phyloP scores from a whole-genome alignment of 2,329 filamentous ascomycete genomes.

The Aureobasidium subglaciale region DNA sequence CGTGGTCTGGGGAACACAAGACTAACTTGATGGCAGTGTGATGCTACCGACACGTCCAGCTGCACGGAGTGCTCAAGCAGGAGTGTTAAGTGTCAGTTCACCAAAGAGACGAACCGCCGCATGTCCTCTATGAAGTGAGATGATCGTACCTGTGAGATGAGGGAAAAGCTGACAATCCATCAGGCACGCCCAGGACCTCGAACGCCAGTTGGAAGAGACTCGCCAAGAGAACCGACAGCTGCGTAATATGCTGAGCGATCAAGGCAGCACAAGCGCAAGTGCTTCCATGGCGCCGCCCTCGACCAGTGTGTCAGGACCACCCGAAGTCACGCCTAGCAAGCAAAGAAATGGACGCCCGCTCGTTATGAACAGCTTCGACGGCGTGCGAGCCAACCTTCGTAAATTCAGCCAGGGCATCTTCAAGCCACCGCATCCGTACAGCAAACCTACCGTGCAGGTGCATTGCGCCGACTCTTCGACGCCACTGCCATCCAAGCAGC shows the following conservation, averaged over 20 bases:
- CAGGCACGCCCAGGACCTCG: conserved; percentile 87
- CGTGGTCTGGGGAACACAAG: neutral
- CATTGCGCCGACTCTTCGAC: conserved; percentile 34
- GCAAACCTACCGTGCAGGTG: conserved; percentile 44
- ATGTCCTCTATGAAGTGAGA: conserved; percentile 95
- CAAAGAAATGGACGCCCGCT: conserved; percentile 56
- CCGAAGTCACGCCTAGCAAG: conserved; percentile 29
- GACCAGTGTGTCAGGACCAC: neutral
- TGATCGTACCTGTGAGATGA: neutral
- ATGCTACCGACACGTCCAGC: conserved; percentile 91
- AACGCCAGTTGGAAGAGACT: conserved; percentile 77
- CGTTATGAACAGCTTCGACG: conserved; percentile 60
- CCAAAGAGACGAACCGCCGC: conserved; percentile 93
- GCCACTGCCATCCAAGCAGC: conserved; percentile 59
- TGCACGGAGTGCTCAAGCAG: conserved; percentile 96
- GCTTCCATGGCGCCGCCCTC: neutral
- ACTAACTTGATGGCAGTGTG: conserved; percentile 52
- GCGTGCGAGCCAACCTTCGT: conserved; percentile 65
- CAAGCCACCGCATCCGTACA: conserved; percentile 65
- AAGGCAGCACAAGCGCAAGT: neutral
- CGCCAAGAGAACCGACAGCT: conserved; percentile 73
- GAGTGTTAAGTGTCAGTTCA: conserved; percentile 97
- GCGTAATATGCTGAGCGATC: conserved; percentile 53
- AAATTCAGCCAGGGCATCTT: conserved; percentile 71
- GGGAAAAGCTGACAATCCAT: neutral